Conservation (phyloP, 495 filamentous ascomycete genomes). For the Hypoxylon subgilvum region DNA sequence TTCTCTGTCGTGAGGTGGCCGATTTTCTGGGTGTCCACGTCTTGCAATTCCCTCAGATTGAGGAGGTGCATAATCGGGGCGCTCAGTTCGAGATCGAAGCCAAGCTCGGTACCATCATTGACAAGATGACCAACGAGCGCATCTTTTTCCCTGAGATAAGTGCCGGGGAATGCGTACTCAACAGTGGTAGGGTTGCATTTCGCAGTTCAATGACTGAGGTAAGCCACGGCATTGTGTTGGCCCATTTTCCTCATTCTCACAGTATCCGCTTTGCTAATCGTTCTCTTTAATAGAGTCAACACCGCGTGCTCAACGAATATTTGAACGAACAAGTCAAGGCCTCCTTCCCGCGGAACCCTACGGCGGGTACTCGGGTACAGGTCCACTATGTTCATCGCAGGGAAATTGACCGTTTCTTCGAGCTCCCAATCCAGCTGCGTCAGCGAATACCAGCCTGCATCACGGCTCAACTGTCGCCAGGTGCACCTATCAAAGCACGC, state of each 20-base stretch:
- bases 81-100: conserved; percentile 90
- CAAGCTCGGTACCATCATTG: conserved; percentile 81
- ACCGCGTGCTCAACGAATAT: conserved; percentile 76
- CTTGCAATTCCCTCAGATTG: conserved; percentile 61
- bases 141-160: conserved; percentile 63
- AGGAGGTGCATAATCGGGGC: conserved; percentile 59
- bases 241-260: conserved; percentile 2
- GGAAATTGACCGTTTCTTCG: conserved; percentile 81
- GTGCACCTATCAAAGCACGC: conserved; percentile 71
- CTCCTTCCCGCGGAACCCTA: conserved; percentile 54
- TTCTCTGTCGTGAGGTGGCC: conserved; percentile 68
- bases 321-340: conserved; percentile 72
- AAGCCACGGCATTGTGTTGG: conserved; percentile 44
- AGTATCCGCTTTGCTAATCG: conserved; percentile 3
- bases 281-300: conserved; percentile 65
- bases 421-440: conserved; percentile 64
- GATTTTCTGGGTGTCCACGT: conserved; percentile 78
- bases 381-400: conserved; percentile 80
- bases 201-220: conserved; percentile 86
- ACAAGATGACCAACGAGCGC: conserved; percentile 70
- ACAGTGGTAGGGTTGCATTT: conserved; percentile 62
- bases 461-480: conserved; percentile 57
- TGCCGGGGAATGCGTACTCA: conserved; percentile 68
- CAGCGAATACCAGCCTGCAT: conserved; percentile 54
- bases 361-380: conserved; percentile 58